phyloP scores from a whole-genome alignment of 768 basidiomycete genomes.

The Russula griseocarnosa region DNA sequence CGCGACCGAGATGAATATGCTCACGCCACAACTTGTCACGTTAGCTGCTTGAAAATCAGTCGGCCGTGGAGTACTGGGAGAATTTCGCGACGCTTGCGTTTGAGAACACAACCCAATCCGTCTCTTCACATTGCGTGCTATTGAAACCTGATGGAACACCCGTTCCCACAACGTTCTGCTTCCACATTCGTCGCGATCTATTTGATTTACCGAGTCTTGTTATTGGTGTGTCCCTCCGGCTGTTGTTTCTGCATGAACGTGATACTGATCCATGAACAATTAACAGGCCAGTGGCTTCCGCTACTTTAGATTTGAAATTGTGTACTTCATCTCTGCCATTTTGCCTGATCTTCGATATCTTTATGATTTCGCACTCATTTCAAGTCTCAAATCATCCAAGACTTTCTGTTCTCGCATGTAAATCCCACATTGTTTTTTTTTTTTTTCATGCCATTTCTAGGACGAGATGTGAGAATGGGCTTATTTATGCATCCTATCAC shows the following conservation, averaged over 20 bases:
- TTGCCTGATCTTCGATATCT: slow-evolving; percentile 9
- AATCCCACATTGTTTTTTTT: neutral
- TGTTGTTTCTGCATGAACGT: neutral
- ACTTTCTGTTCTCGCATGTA: neutral
- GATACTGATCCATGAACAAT: slow-evolving; percentile 31
- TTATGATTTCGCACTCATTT: slow-evolving; percentile 18
- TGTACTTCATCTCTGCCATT: neutral
- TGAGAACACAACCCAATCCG: slow-evolving; percentile 93
- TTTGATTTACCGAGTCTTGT: slow-evolving; percentile 88
- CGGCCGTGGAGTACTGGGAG: slow-evolving; percentile 94
- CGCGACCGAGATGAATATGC: slow-evolving; percentile 9
- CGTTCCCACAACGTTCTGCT: slow-evolving; percentile 91
- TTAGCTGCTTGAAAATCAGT: slow-evolving; percentile 92
- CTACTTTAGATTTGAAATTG: slow-evolving; percentile 47
- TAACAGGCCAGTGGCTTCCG: slow-evolving; percentile 81
- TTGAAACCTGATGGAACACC: slow-evolving; percentile 81
- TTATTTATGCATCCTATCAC: too few relatives aligned
- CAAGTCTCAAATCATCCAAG: neutral
- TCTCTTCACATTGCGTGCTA: slow-evolving; percentile 88
- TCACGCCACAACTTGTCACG: slow-evolving; percentile 9
- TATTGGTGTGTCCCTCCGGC: slow-evolving; percentile 53
- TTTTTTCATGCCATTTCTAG: neutral
- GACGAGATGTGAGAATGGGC: neutral
- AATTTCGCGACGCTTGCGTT: slow-evolving; percentile 96
- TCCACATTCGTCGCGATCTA: slow-evolving; percentile 89